A percentile compares a stretch with the other conserved stretches of the same genome.
phyloP scores from a whole-genome alignment of 2,329 filamentous ascomycete genomes.

The Apiospora marii region DNA sequence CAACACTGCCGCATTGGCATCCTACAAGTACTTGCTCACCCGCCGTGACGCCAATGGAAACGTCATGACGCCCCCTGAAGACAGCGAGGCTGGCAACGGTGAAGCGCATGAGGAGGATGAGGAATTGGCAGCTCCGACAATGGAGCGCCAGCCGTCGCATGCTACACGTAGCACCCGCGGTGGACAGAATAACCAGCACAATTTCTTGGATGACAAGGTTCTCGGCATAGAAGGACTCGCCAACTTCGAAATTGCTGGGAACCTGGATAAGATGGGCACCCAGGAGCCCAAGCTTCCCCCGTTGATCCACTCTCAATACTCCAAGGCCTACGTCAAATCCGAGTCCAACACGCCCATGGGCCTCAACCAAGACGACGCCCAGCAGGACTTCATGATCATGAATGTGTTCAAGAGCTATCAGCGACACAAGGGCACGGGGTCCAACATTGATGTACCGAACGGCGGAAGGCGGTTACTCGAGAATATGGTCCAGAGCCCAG shows the following conservation, averaged over 20 bases:
- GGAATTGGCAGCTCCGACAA: slow-evolving; percentile 59
- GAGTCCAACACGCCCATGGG: slow-evolving; percentile 64
- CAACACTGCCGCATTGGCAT: slow-evolving; percentile 67
- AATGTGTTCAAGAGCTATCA: slow-evolving; percentile 65
- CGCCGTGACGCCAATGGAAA: slow-evolving; percentile 62
- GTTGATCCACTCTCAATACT: slow-evolving; percentile 63
- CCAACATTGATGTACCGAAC: slow-evolving; percentile 62
- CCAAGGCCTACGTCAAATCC: slow-evolving; percentile 62
- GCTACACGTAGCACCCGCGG: slow-evolving; percentile 69
- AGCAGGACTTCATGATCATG: slow-evolving; percentile 65
- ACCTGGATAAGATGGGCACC: slow-evolving; percentile 63
- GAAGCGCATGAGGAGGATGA: slow-evolving; percentile 59
- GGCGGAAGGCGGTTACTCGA: slow-evolving; percentile 65
- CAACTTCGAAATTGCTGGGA: slow-evolving; percentile 66
- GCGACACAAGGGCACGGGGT: slow-evolving; percentile 58
- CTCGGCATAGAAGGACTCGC: slow-evolving; percentile 67
- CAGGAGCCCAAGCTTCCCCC: slow-evolving; percentile 67
- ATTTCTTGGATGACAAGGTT: slow-evolving; percentile 64
- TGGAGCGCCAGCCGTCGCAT: slow-evolving; percentile 71
- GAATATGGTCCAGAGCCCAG: slow-evolving; percentile 57
- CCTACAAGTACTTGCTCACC: slow-evolving; percentile 67
- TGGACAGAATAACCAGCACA: slow-evolving; percentile 56
- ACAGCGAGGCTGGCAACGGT: slow-evolving; percentile 61
- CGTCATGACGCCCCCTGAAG: slow-evolving; percentile 57
- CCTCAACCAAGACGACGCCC: slow-evolving; percentile 59